Conservation (phyloP, 2,329 filamentous ascomycete genomes). For the Penicillium vulpinum region DNA sequence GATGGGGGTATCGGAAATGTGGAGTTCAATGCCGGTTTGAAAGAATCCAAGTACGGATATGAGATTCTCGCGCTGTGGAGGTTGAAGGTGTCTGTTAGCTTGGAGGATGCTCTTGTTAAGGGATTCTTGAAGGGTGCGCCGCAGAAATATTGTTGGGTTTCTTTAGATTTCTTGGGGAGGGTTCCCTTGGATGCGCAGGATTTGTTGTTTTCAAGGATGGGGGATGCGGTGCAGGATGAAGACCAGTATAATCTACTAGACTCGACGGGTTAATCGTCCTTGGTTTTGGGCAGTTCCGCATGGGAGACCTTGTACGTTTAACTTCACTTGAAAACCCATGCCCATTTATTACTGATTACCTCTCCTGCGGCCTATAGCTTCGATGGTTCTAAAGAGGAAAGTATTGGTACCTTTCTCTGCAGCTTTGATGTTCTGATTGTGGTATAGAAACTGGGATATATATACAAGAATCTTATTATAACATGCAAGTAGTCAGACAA, state of each 20-base stretch:
- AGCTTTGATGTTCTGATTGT: not conserved
- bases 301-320: too few relatives aligned
- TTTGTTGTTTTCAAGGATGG: not conserved
- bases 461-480: not conserved
- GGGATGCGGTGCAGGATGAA: too few relatives aligned
- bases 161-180: slow-evolving; percentile 7
- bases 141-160: slow-evolving; percentile 43
- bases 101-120: slow-evolving; percentile 54
- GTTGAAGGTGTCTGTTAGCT: slow-evolving; percentile 59
- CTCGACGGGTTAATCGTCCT: not conserved
- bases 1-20: slow-evolving; percentile 52
- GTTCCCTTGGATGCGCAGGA: slow-evolving; percentile 8
- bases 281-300: not conserved
- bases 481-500: not conserved
- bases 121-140: slow-evolving; percentile 57
- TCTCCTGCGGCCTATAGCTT: too few relatives aligned
- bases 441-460: not conserved
- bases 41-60: slow-evolving; percentile 52
- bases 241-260: not conserved
- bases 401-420: not conserved
- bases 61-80: slow-evolving; percentile 61
- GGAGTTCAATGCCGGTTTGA: slow-evolving; percentile 51
- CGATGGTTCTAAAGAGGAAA: not conserved
- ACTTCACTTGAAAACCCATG: not conserved
- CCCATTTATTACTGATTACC: too few relatives aligned